A percentile compares a stretch with the other conserved stretches of the same genome.
Conservation (phyloP, 169 alveolate species). For the Plasmodium fragile region DNA sequence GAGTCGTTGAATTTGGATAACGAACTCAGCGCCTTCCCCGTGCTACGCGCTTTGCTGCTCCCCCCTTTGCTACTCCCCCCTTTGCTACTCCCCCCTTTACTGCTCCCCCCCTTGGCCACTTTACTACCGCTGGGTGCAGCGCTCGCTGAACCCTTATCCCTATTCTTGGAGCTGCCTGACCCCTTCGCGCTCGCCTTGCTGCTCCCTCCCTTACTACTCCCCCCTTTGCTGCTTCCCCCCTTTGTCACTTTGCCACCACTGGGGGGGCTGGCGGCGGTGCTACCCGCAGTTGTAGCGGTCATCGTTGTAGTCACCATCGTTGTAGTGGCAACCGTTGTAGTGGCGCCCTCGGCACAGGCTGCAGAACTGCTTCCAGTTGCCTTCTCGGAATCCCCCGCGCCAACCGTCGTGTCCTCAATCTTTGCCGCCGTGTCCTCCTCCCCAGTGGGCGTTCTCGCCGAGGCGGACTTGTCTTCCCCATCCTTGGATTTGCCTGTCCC, state of each 20-base stretch:
- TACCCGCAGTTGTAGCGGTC: no score
- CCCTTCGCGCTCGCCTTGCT: background rate
- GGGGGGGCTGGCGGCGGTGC: background rate
- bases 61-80: slow-evolving; percentile 41
- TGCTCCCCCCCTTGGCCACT: background rate
- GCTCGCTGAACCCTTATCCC: background rate
- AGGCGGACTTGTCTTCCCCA: background rate
- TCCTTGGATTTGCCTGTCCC: background rate
- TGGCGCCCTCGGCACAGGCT: background rate
- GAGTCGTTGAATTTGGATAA: slow-evolving; percentile 42
- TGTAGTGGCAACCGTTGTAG: background rate
- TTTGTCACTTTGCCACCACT: background rate
- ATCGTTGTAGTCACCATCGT: no score
- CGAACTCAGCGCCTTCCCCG: slow-evolving; percentile 22
- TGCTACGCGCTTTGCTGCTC: slow-evolving; percentile 18
- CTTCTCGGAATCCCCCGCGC: background rate
- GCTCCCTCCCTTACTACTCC: no score
- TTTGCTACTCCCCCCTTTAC: no score
- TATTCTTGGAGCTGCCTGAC: background rate
- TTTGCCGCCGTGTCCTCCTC: background rate
- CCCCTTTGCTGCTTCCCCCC: no score
- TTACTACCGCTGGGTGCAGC: background rate
- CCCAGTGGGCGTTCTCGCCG: background rate
- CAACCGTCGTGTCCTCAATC: background rate
- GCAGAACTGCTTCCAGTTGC: background rate